Evolutionary conservation across 805 yeast genomes (phyloP).

Genomic region (Tetrapisispora taiwanensis): DNA sequence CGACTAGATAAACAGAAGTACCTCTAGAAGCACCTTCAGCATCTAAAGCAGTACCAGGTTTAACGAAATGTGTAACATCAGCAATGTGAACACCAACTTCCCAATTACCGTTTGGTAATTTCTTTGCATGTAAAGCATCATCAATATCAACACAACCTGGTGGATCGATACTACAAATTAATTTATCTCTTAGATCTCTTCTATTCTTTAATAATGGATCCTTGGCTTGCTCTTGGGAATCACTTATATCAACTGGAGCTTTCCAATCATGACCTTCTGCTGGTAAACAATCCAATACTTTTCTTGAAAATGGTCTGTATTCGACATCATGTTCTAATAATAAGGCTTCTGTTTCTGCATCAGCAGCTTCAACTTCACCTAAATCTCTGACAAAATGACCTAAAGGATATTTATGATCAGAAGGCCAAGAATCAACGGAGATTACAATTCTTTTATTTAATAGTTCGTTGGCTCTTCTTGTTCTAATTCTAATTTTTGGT

Average conservation of each 20-base stretch:
- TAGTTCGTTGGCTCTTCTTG: conserved; percentile 75
- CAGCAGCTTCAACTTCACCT: conserved; percentile 84
- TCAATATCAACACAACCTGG: conserved; percentile 98
- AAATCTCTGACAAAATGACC: conserved; percentile 89
- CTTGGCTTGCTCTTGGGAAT: conserved; percentile 43
- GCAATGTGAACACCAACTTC: conserved; percentile 99
- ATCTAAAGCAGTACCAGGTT: conserved; percentile 84
- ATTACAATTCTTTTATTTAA: conserved; percentile 86
- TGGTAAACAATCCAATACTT: conserved; percentile 88
- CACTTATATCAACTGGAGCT: conserved; percentile 58
- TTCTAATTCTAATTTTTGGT: conserved; percentile 78
- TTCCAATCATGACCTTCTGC: conserved; percentile 88
- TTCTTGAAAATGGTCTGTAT: conserved; percentile 87
- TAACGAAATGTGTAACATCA: conserved; percentile 95
- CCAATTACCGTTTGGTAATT: conserved; percentile 82
- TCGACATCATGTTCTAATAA: conserved; percentile 93
- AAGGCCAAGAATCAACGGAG: conserved; percentile 89
- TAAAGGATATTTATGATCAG: conserved; percentile 72
- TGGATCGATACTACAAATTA: conserved; percentile 94
- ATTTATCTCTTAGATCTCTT: conserved; percentile 75
- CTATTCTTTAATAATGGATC: conserved; percentile 46
- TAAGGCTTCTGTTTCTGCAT: conserved; percentile 94
- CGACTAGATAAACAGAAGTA: conserved; percentile 93
- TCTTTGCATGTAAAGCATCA: conserved; percentile 87
- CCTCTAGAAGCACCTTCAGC: conserved; percentile 96